Evolutionary conservation across 495 filamentous ascomycete genomes (phyloP), one percentile per base, ranked within the genome.

Genomic region (Tirmania nivea): DNA sequence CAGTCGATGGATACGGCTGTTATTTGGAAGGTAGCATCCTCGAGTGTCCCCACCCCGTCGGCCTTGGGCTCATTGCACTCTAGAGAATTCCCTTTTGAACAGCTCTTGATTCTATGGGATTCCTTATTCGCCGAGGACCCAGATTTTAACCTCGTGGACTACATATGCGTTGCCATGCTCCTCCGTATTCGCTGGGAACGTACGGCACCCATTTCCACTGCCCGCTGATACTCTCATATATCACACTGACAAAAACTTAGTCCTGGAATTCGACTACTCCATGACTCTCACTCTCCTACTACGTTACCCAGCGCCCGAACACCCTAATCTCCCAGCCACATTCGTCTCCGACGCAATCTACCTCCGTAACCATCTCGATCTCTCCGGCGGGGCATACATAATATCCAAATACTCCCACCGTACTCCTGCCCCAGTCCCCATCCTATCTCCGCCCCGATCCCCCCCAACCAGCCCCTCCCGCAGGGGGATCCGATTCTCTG

Each of bases 81-180:
- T 19, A 45, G 90, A 51, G 90, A 96, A 69, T 95, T 96, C 55
- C 76, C 82, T 0, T 92, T 94, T 53, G 78, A 90, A 36, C 78
- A 92, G 59, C 70, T 86, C 49, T 73, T 99, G 6, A 65, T 74
- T 42, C 74, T 96, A 53, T 97, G 90, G 90, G 90, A 99, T 70
- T 69, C 78, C 3, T 69, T 99, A 3, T 93, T 99, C 63, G 86
- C 90, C 0, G 78, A 90, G 62, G 88, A 94, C 56, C 73, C 92
- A 42, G 71, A 73, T n/a, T 69, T 90, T 49, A 78, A 86, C 50
- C 68, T 96, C 31, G 76, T 96, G 55, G 84, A 95, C 59, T 73
- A 87, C 49, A 80, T 94, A 19, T 95, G 88, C 60, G 78, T 94
- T 54, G 80, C 86, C 8, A 96, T 99, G 92, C 72, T 99, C 21